Base-by-base conservation (phyloP, 2,329 filamentous ascomycete species). In the Hortaea sp. region DNA sequence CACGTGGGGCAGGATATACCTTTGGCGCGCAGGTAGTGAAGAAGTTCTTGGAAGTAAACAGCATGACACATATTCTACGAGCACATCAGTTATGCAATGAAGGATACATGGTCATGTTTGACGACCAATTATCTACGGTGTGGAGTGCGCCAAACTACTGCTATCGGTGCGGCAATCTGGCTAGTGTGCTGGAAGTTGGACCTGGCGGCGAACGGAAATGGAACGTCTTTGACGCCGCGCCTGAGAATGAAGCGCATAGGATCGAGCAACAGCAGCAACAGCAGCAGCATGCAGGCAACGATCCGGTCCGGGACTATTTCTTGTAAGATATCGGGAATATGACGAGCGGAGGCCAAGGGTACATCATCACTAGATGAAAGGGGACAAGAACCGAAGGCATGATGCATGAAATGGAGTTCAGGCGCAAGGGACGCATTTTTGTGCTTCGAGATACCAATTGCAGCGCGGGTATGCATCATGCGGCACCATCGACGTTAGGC, bases 81-180 rank as follows among this genome's bases (percentile, higher is more conserved):
- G 92, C 92, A n/a, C 92, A 98, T 67, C 92, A 98, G 70, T 78
- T 98, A 4, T 98, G 92, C 66, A 92, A 98, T 66, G 92, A 98
- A 69, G 92, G 92, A 0, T 98, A 90, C 66, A 92, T 97, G 69
- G 85, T 97, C 41, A 78, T 98, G 11, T 98, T 95, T 66, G 90
- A 97, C 60, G 90, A 97, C 67, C 79, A 84, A 11, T 71, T 98
- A 34, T 95, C 88, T 65, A 98, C 92, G 1, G 92, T 98, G 5
- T 98, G 92, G 92, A 95, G 88, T 64, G 92, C 92, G 4, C 92
- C 92, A 1, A 98, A 78, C 49, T 78, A 78, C 61, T 78, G 75
- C 59, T 75, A 75, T 56, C 63, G 71, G 31, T 98, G 92, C 68
- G 92, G 92, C 41, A 98, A 98, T 65, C 83, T 97, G 78, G 92